These are phyloP conservation scores for Fomitopsis palustris DNA, from an alignment of 1,284 basidiomycete genomes.

Conservation along the genomic window DNA sequence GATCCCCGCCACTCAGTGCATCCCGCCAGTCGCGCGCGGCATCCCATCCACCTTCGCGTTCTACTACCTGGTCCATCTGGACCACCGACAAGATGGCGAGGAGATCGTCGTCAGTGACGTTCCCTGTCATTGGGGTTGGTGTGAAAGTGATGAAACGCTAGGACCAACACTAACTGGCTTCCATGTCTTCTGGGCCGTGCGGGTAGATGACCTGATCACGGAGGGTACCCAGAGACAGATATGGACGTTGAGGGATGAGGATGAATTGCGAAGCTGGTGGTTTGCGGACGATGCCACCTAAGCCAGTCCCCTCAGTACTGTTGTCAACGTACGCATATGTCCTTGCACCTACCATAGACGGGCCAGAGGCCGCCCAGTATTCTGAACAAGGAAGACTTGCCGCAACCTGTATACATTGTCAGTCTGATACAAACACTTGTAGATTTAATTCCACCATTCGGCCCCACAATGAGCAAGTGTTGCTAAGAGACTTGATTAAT, in stretches of 20 bases:
- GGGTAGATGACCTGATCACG: constrained; percentile 93
- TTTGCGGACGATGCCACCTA: constrained; percentile 88
- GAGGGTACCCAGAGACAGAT: constrained; percentile 89
- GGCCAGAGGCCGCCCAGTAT: constrained; percentile 98
- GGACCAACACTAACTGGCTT: constrained; percentile 47
- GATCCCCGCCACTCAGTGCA: constrained; percentile 84
- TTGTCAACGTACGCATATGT: background rate
- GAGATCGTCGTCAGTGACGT: constrained; percentile 76
- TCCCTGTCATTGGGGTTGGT: constrained; percentile 33
- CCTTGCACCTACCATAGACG: constrained; percentile 64
- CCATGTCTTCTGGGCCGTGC: constrained; percentile 78
- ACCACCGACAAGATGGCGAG: constrained; percentile 74
- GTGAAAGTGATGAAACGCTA: constrained; percentile 6
- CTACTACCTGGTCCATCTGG: constrained; percentile 86
- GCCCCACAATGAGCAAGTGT: constrained; percentile 89
- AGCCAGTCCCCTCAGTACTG: background rate
- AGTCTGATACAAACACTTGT: background rate
- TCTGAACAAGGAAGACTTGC: constrained; percentile 90
- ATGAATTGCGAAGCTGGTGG: constrained; percentile 89
- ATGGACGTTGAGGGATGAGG: constrained; percentile 94
- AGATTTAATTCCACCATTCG: constrained; percentile 60
- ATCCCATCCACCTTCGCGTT: constrained; percentile 97
- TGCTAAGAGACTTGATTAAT: constrained; percentile 42
- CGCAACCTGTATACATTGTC: constrained; percentile 51
- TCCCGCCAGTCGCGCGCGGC: constrained; percentile 89